Evolutionary conservation across 345 rosid genomes (phyloP), one percentile per base, ranked within the genome.

Genomic region (Passiflora organensis): DNA sequence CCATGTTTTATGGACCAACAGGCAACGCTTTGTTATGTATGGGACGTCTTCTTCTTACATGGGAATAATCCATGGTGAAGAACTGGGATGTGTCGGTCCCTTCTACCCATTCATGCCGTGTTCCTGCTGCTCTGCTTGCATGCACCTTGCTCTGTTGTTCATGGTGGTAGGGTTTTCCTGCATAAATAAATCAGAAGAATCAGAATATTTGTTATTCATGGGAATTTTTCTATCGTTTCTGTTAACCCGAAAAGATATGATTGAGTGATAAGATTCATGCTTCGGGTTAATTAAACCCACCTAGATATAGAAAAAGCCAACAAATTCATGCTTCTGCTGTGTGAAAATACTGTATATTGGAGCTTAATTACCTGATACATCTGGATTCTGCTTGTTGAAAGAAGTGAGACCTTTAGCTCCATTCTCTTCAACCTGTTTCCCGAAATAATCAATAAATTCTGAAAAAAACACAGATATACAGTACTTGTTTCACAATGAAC

Each of bases 21-120:
- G 89, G 86, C 76, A 77, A 34, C 60, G 91, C 66, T 59, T 80
- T 84, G 83, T 87, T 87, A 48, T 87, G 95, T 41, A 87, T 81
- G 4, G 95, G 95, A 13, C 85, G 70, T 67, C 91, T 75, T 76
- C 84, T 79, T 69, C 71, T 72, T 37, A 80, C 85, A 5, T 18
- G 75, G 43, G 85, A 64, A 74, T 87, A 87, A 71, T 84, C 95
- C 91, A 84, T 84, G 5, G 91, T 80, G 34, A 80, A 71, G 65
- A 61, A 80, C 19, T 83, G 65, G 10, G 82, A 57, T 9, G 65
- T 55, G 67, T 76, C 13, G 8, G 54, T 41, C 48, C 60, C 57
- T 63, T 74, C 82, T 59, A 32, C 47, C 72, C 75, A 58, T 55
- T 68, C 70, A 17, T 55, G 60, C 60, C 68, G 15, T 24, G 72